These are phyloP conservation scores for Lyophyllum semitale DNA, from an alignment of 768 basidiomycete genomes.

Conservation along the genomic window DNA sequence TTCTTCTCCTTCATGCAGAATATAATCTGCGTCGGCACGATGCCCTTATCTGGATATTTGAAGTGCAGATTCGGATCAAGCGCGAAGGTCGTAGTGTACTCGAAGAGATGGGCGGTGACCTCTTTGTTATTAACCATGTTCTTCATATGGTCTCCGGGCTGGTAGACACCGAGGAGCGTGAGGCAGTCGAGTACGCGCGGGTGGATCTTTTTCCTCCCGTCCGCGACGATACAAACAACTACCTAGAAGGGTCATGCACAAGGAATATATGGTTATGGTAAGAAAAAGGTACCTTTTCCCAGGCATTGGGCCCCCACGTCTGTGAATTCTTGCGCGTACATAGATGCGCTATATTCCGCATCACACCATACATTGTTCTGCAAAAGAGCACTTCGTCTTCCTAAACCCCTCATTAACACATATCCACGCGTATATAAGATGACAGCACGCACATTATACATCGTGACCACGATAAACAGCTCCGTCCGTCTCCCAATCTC, in stretches of 20 bases:
- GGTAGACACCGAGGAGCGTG: conserved; percentile 92
- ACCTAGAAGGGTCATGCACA: conserved; percentile 50
- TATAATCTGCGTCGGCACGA: conserved; percentile 92
- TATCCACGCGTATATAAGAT: neutral
- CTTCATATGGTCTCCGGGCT: conserved; percentile 50
- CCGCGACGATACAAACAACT: conserved; percentile 90
- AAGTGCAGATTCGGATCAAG: conserved; percentile 81
- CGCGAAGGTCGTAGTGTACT: conserved; percentile 83
- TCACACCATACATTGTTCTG: conserved; percentile 92
- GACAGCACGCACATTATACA: conserved; percentile 80
- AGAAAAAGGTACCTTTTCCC: conserved; percentile 77
- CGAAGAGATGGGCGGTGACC: conserved; percentile 67
- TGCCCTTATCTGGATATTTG: conserved; percentile 88
- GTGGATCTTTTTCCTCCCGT: conserved; percentile 82
- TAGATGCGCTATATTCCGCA: conserved; percentile 81
- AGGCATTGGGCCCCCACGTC: conserved; percentile 94
- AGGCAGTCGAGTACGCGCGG: conserved; percentile 86
- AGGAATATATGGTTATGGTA: neutral
- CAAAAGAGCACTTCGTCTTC: conserved; percentile 91
- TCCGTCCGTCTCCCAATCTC: conserved; percentile 81
- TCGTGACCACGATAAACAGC: conserved; percentile 91
- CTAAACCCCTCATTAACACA: conserved; percentile 34
- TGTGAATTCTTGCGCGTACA: conserved; percentile 87
- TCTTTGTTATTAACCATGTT: conserved; percentile 70
- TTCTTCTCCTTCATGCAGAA: conserved; percentile 93